These are phyloP conservation scores for Aspergillus affinis DNA, from an alignment of 495 filamentous ascomycete genomes.

Conservation along the genomic window DNA sequence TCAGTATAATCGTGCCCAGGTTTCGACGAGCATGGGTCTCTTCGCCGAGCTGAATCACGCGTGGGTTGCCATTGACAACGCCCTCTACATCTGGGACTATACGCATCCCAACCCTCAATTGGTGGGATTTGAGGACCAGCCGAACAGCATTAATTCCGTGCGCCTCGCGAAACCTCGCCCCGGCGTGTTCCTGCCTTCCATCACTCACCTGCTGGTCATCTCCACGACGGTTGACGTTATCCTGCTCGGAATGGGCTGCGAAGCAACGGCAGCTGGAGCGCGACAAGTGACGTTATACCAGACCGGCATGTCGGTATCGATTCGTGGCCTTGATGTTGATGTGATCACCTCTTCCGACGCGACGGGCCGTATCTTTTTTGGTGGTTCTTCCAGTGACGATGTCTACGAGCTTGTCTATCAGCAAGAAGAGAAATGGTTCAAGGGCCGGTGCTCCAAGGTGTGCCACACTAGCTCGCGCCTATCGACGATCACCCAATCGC, in stretches of 20 bases:
- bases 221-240: slow-evolving; percentile 82
- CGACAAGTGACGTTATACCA: slow-evolving; percentile 74
- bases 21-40: slow-evolving; percentile 84
- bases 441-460: slow-evolving; percentile 73
- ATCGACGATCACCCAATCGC: slow-evolving; percentile 62
- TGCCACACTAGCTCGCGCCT: slow-evolving; percentile 83
- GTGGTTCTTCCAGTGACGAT: slow-evolving; percentile 74
- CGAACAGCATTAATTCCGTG: slow-evolving; percentile 80
- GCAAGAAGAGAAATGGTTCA: slow-evolving; percentile 95
- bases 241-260: slow-evolving; percentile 73
- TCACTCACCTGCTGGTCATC: slow-evolving; percentile 85
- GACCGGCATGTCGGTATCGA: slow-evolving; percentile 73
- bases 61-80: slow-evolving; percentile 94
- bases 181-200: slow-evolving; percentile 79
- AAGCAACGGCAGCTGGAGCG: slow-evolving; percentile 59
- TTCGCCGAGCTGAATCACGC: slow-evolving; percentile 93
- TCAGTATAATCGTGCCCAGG: slow-evolving; percentile 80
- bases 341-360: slow-evolving; percentile 73
- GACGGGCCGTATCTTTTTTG: slow-evolving; percentile 88
- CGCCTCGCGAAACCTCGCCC: slow-evolving; percentile 74
- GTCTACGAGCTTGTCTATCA: slow-evolving; percentile 94
- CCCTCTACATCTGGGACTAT: slow-evolving; percentile 97
- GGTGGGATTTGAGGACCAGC: slow-evolving; percentile 89
- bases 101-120: slow-evolving; percentile 80
- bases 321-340: slow-evolving; percentile 69